Conservation (phyloP, 306 rosid genomes). For the Hippophae gyantsensis region DNA sequence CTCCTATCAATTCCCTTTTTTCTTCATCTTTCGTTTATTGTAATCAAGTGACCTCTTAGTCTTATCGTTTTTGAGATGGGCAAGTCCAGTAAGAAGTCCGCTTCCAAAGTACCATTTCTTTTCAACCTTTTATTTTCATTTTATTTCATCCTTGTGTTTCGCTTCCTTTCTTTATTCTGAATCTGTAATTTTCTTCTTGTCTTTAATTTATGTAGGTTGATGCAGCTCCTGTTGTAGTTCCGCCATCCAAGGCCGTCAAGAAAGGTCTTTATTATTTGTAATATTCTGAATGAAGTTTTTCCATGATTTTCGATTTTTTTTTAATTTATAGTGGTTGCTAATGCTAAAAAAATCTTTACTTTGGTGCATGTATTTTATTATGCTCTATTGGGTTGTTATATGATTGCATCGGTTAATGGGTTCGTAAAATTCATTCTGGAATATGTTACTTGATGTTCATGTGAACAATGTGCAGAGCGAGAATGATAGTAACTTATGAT, state of each 20-base stretch:
- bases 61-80: constrained; percentile 26
- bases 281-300: neutral
- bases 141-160: neutral
- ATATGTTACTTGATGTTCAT: too few species aligned
- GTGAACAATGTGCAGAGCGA: too few species aligned
- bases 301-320: neutral
- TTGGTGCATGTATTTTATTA: too few species aligned
- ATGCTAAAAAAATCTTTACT: neutral
- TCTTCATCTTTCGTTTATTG: neutral
- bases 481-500: too few species aligned
- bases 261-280: constrained; percentile 34
- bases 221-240: constrained; percentile 45
- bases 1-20: neutral
- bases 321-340: neutral
- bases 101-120: constrained; percentile 34
- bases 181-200: neutral
- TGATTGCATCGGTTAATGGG: too few species aligned
- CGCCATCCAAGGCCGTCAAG: constrained; percentile 39
- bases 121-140: neutral
- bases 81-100: constrained; percentile 77
- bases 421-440: too few species aligned
- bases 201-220: constrained; percentile 39
- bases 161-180: neutral
- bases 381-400: too few species aligned
- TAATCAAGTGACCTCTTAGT: neutral